Evolutionary conservation across 345 rosid genomes (phyloP).

Genomic region (Boechera stricta): DNA sequence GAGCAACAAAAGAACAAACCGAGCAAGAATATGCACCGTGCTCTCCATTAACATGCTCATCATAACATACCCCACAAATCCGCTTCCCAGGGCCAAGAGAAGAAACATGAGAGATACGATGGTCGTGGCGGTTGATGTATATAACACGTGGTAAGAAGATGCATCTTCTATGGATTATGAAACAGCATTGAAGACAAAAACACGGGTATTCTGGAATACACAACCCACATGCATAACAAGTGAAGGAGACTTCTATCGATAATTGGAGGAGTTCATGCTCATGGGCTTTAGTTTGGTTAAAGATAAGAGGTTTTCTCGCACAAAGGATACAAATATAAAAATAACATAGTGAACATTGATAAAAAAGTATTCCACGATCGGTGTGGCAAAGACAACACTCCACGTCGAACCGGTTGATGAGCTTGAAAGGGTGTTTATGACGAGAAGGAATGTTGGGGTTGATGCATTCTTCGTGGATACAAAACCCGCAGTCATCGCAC

Average conservation of each 20-base stretch:
- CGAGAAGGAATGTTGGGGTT: background rate
- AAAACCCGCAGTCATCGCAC: background rate
- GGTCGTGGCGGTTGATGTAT: slow-evolving; percentile 18
- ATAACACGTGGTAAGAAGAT: slow-evolving; percentile 10
- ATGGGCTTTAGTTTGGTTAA: background rate
- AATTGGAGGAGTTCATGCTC: slow-evolving; percentile 7
- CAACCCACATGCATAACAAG: background rate
- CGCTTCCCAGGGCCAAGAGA: background rate
- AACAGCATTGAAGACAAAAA: background rate
- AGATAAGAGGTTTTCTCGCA: slow-evolving; percentile 10
- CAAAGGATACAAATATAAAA: background rate
- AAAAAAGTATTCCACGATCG: background rate
- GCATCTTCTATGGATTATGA: background rate
- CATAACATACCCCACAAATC: slow-evolving; percentile 4
- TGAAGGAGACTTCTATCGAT: background rate
- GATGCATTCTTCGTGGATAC: slow-evolving; percentile 21
- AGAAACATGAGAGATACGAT: background rate
- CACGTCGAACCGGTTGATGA: background rate
- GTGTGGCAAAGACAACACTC: background rate
- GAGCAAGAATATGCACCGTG: slow-evolving; percentile 1
- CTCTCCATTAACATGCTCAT: background rate
- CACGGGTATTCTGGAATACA: background rate
- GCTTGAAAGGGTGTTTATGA: slow-evolving; percentile 23
- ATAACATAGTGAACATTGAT: background rate
- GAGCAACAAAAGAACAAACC: background rate